These are phyloP conservation scores for Chytriomyces sp. DNA, from an alignment of 192 early-diverging fungal genomes.

Conservation along the genomic window DNA sequence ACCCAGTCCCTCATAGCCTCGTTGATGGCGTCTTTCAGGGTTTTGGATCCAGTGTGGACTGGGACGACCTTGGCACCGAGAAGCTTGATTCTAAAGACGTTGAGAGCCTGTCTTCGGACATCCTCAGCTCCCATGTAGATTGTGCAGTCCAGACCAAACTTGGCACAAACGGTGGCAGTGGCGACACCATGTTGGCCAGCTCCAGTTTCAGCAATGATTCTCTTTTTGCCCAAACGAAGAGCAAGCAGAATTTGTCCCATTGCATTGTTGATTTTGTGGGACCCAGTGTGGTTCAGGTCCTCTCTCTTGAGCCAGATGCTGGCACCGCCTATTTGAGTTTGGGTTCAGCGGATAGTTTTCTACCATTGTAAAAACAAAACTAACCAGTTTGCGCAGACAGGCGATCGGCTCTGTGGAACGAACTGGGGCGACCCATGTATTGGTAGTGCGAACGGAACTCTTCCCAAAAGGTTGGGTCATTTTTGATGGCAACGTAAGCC, in stretches of 20 bases:
- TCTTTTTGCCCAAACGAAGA: conserved; percentile 91
- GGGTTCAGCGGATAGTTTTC: not conserved
- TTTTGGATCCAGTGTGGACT: conserved; percentile 74
- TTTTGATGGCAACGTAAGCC: conserved; percentile 76
- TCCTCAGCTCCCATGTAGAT: conserved; percentile 99
- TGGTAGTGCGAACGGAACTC: conserved; percentile 89
- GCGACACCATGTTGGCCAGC: conserved; percentile 99
- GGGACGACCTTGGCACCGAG: conserved; percentile 92
- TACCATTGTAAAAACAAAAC: too few relatives aligned
- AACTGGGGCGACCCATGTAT: conserved; percentile 91
- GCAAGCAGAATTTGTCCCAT: conserved; percentile 93
- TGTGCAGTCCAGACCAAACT: conserved; percentile 94
- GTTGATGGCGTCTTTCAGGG: conserved; percentile 98
- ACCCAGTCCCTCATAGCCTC: conserved; percentile 99
- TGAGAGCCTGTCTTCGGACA: conserved; percentile 88
- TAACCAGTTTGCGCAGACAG: conserved; percentile 60
- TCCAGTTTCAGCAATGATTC: conserved; percentile 98
- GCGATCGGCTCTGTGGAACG: conserved; percentile 85
- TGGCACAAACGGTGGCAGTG: conserved; percentile 97
- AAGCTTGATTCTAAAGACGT: conserved; percentile 94
- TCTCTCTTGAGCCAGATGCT: conserved; percentile 98
- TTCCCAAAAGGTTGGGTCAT: conserved; percentile 90
- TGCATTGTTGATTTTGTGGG: conserved; percentile 99
- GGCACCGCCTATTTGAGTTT: conserved; percentile 68
- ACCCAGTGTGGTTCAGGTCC: conserved; percentile 98